phyloP scores from a whole-genome alignment of 2,329 filamentous ascomycete genomes.

The Aureobasidium sp. region DNA sequence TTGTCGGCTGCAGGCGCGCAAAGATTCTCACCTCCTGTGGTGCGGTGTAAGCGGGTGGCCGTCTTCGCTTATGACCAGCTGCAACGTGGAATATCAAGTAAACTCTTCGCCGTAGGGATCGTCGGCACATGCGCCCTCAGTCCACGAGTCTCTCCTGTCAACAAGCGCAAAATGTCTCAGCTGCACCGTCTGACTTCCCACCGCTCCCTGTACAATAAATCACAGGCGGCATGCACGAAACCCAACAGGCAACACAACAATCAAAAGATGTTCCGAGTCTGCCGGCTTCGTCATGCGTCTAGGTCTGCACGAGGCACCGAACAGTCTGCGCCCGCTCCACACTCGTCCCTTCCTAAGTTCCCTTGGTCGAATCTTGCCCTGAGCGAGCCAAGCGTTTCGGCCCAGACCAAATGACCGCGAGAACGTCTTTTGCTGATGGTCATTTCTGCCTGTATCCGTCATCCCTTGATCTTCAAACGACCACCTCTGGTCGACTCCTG shows the following conservation, averaged over 20 bases:
- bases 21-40: neutral
- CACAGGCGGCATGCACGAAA: neutral
- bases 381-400: neutral
- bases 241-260: constrained; percentile 4
- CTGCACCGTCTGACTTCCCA: neutral
- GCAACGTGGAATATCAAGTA: neutral
- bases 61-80: neutral
- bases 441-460: neutral
- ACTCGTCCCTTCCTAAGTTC: neutral
- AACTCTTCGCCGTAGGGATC: constrained; percentile 1
- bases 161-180: constrained; percentile 5
- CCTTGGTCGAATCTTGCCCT: neutral
- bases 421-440: constrained; percentile 10
- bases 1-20: neutral
- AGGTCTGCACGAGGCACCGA: constrained; percentile 3
- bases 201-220: neutral
- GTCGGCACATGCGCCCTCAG: neutral
- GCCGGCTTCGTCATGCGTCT: neutral
- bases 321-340: neutral
- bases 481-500: neutral
- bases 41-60: neutral
- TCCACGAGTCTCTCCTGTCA: neutral
- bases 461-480: constrained; percentile 2
- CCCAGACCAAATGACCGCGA: neutral
- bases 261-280: neutral